Conservation (phyloP, 2,329 filamentous ascomycete genomes). For the Metarhizium humberi region DNA sequence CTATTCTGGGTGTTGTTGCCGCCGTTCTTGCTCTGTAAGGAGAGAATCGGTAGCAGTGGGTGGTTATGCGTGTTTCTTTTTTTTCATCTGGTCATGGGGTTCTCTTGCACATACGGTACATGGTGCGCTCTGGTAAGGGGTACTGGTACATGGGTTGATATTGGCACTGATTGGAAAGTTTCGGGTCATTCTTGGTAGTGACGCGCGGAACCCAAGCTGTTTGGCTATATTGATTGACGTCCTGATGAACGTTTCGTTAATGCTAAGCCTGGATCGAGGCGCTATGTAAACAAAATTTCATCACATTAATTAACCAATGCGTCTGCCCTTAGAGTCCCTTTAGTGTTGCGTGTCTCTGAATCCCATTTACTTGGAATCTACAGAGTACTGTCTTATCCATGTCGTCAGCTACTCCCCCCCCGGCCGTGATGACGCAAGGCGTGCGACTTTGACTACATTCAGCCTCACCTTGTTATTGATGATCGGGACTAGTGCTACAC, state of each 20-base stretch:
- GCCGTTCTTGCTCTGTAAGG: constrained; percentile 35
- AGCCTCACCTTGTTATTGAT: background rate
- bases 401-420: too few species aligned
- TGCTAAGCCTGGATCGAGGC: background rate
- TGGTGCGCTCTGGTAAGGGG: constrained; percentile 13
- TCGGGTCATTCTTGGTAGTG: background rate
- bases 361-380: background rate
- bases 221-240: constrained; percentile 4
- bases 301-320: background rate
- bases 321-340: background rate
- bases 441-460: too few species aligned
- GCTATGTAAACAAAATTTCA: background rate
- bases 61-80: background rate
- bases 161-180: constrained; percentile 13
- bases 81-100: background rate
- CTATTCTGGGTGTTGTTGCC: constrained; percentile 29
- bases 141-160: constrained; percentile 20
- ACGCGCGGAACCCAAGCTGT: background rate
- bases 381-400: background rate
- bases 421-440: too few species aligned
- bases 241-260: background rate
- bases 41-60: background rate
- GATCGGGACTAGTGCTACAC: background rate
- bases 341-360: background rate
- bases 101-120: background rate